These are phyloP conservation scores for Pseudomassariella vexata DNA, from an alignment of 2,329 filamentous ascomycete species.

Conservation along the genomic window DNA sequence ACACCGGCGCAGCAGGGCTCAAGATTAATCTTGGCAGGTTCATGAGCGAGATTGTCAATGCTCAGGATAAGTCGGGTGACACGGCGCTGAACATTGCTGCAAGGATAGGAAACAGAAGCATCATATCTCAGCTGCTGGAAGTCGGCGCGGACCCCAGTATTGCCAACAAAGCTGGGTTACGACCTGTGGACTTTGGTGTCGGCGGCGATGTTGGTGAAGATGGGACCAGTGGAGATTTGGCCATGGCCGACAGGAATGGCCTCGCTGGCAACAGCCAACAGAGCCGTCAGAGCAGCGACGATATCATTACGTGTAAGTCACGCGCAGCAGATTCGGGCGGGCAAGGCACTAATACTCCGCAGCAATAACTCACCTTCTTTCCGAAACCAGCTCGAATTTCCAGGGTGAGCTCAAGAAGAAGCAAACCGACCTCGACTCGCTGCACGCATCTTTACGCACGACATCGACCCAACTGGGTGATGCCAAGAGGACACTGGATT, in stretches of 20 bases:
- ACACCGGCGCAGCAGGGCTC: slow-evolving; percentile 34
- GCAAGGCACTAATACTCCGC: slow-evolving; percentile 25
- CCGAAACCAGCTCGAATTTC: slow-evolving; percentile 73
- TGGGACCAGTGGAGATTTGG: slow-evolving; percentile 32
- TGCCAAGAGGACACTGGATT: slow-evolving; percentile 67
- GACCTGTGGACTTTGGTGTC: slow-evolving; percentile 91
- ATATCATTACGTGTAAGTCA: slow-evolving; percentile 71
- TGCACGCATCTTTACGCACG: slow-evolving; percentile 75
- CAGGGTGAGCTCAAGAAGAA: slow-evolving; percentile 76
- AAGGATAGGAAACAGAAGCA: slow-evolving; percentile 85
- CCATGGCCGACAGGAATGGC: slow-evolving; percentile 9
- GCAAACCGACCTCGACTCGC: slow-evolving; percentile 74
- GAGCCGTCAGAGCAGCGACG: slow-evolving; percentile 68
- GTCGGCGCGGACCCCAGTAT: slow-evolving; percentile 92
- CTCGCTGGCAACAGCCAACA: slow-evolving; percentile 36
- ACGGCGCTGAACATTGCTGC: slow-evolving; percentile 93
- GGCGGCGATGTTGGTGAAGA: slow-evolving; percentile 56
- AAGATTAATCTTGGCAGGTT: slow-evolving; percentile 87
- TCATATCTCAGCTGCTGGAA: slow-evolving; percentile 94
- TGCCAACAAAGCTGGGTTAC: slow-evolving; percentile 80
- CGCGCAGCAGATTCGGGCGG: background rate
- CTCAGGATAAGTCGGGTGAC: slow-evolving; percentile 88
- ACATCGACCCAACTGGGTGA: slow-evolving; percentile 74
- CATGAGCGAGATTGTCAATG: slow-evolving; percentile 95
- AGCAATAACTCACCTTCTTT: slow-evolving; percentile 80